phyloP scores from a whole-genome alignment of 352 stramenopile species.

The Aphanomyces invadans region DNA sequence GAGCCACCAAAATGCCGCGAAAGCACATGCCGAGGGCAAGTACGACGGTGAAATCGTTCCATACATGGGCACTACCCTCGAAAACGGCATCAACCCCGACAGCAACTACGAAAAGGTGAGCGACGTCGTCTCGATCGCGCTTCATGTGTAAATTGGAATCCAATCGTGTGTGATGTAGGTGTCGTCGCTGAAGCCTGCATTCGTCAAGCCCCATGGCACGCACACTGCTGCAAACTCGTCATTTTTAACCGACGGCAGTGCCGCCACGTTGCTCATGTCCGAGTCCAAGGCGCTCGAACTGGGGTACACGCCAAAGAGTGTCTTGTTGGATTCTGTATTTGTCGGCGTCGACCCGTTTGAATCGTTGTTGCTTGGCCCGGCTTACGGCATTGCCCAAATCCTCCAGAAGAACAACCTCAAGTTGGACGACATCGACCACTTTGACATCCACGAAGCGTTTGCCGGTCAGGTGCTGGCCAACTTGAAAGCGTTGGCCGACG shows the following conservation, averaged over 20 bases:
- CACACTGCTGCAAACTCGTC: conserved; percentile 97
- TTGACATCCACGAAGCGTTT: conserved; percentile 99
- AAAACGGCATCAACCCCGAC: conserved; percentile 97
- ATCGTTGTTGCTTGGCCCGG: conserved; percentile 90
- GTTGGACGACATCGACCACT: conserved; percentile 95
- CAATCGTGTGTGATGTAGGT: not conserved
- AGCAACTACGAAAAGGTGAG: conserved; percentile 91
- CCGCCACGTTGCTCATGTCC: conserved; percentile 94
- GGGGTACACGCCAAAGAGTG: conserved; percentile 92
- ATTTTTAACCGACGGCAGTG: conserved; percentile 96
- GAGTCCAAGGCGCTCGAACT: conserved; percentile 94
- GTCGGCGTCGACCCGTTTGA: conserved; percentile 96
- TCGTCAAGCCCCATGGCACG: conserved; percentile 97
- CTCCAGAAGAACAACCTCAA: conserved; percentile 78
- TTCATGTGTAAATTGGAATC: not conserved
- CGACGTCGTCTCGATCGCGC: not conserved
- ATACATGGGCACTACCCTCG: conserved; percentile 92
- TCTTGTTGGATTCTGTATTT: conserved; percentile 95
- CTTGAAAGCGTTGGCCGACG: conserved; percentile 90
- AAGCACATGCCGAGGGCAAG: conserved; percentile 92
- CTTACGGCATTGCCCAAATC: conserved; percentile 89
- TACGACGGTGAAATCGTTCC: conserved; percentile 89
- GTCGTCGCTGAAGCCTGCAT: conserved; percentile 94
- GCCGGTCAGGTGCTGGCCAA: conserved; percentile 97
- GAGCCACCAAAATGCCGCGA: conserved; percentile 89